A percentile compares a stretch with the other conserved stretches of the same genome.
Evolutionary conservation across 345 rosid genomes (phyloP).

Genomic region (Luvunga scandens): DNA sequence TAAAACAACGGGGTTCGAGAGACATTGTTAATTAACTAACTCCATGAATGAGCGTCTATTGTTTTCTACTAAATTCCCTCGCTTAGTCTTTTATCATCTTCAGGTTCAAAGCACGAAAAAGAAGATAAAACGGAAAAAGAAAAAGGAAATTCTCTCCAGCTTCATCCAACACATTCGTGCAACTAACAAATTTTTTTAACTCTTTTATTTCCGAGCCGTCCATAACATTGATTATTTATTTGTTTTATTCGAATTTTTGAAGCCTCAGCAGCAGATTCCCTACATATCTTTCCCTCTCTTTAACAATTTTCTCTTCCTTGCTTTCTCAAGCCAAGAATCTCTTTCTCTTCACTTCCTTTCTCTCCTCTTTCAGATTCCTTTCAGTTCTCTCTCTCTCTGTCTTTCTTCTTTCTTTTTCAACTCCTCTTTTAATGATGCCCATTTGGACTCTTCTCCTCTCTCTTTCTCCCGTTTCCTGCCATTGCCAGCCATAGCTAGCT

Average conservation of each 20-base stretch:
- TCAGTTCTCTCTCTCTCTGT: not conserved
- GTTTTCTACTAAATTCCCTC: not conserved
- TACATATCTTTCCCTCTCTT: not conserved
- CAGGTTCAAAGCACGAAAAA: not conserved
- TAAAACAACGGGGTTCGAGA: too few relatives aligned
- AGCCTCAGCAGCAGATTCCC: constrained; percentile 46
- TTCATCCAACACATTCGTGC: constrained; percentile 12
- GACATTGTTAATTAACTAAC: too few relatives aligned
- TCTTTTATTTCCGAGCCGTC: constrained; percentile 13
- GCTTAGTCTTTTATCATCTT: not conserved
- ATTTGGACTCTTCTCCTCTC: constrained; percentile 23
- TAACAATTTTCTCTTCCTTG: constrained; percentile 38
- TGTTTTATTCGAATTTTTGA: not conserved
- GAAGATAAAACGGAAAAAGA: not conserved
- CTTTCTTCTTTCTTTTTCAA: not conserved
- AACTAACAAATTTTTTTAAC: not conserved
- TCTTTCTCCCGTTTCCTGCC: constrained; percentile 18
- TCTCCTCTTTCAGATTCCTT: constrained; percentile 43
- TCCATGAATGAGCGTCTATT: too few relatives aligned
- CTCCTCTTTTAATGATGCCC: constrained; percentile 33
- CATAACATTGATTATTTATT: not conserved
- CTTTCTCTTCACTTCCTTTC: constrained; percentile 41
- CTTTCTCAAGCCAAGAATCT: constrained; percentile 85
- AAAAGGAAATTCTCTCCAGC: constrained; percentile 11
- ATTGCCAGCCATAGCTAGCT: constrained; percentile 18